Conservation (phyloP, 2,329 filamentous ascomycete species). For the Pseudogymnoascus sp. region DNA sequence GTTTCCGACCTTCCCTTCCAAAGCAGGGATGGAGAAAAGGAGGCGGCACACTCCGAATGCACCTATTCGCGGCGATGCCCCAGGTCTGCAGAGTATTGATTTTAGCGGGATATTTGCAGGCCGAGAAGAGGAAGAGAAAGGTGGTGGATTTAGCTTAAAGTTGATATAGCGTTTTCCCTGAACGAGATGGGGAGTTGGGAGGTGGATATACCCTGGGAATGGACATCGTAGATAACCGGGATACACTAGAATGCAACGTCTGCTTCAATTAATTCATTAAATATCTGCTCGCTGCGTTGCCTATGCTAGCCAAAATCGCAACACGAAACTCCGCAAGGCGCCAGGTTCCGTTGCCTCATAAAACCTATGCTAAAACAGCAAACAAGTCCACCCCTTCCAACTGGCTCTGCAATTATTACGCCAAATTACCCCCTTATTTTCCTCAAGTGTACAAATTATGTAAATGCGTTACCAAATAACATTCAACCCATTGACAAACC, state of each 20-base stretch:
- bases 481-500: conserved; percentile 46
- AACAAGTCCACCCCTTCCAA: background rate
- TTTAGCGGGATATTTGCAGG: conserved; percentile 64
- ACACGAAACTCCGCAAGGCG: background rate
- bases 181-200: background rate
- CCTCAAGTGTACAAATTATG: background rate
- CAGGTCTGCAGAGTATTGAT: conserved; percentile 46
- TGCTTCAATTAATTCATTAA: conserved; percentile 6
- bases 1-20: conserved; percentile 96
- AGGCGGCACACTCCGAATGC: conserved; percentile 70
- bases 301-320: conserved; percentile 3
- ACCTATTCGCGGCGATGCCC: conserved; percentile 63
- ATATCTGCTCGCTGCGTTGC: background rate
- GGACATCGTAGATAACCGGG: background rate
- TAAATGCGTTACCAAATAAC: conserved; percentile 24
- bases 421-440: background rate
- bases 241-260: background rate
- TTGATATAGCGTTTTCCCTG: conserved; percentile 37
- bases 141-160: conserved; percentile 57
- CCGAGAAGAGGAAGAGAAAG: conserved; percentile 53
- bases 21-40: conserved; percentile 82
- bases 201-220: conserved; percentile 8
- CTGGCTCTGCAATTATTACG: conserved; percentile 2
- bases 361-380: background rate
- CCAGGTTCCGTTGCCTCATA: conserved; percentile 6